Base-by-base conservation (phyloP, 2,329 filamentous ascomycete species). In the Penicillium sclerotigenum region DNA sequence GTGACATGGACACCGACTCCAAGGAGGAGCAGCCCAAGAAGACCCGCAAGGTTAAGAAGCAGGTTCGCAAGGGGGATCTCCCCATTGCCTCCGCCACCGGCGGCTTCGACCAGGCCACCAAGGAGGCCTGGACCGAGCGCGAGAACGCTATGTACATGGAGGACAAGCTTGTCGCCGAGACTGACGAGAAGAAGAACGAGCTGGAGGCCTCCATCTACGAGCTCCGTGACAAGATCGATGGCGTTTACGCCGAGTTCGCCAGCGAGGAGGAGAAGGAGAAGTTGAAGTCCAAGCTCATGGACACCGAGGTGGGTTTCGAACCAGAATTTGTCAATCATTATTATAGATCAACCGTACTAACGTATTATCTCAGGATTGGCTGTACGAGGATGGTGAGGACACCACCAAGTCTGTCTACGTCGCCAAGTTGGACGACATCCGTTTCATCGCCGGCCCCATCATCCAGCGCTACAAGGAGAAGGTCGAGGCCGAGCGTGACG, bases 171-270 rank as follows among this genome's bases (percentile, higher is more conserved):
- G 92, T 99, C 54, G 90, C 90, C 67, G 94, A 97, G 75, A 99
- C 94, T 36, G 94, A 97, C 74, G 91, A 97, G 81, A 96, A 96
- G 86, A 99, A 97, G 90, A 99, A 99, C 81, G 93, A 97, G 79
- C 89, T 99, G 52, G 94, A 99, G 83, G 87, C 90, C 24, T 96
- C 88, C 79, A 97, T 97, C 78, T 99, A 99, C 79, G 92, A 97
- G 70, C 84, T 96, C 73, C 89, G 93, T 68, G 91, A 91, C 79
- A 97, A 97, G 86, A 85, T 97, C 50, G 91, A 97, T 65, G 91
- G 95, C 69, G 84, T 91, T 66, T 97, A 95, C 75, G 80, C 91
- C 63, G 90, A 96, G 47, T 91, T 96, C 63, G 88, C 90, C 60
- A 94, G 80, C 68, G 92, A 97, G 5, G 90, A 95, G 46, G 93